phyloP scores from a whole-genome alignment of 2,329 filamentous ascomycete genomes.

The Aspergillus caelatus region DNA sequence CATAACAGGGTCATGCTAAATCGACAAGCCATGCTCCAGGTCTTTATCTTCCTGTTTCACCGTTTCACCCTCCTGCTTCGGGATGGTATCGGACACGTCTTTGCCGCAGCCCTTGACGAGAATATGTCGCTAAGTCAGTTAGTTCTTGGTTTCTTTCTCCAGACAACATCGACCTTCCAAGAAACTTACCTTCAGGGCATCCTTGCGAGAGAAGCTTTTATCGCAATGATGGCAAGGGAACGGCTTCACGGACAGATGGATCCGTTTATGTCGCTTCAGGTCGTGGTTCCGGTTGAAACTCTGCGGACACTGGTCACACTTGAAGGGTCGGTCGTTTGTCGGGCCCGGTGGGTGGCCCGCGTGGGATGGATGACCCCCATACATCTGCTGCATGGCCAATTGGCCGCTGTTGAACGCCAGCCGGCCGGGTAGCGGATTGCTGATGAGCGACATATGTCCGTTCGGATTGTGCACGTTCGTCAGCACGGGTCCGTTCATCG shows the following conservation, averaged over 20 bases:
- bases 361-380: constrained; percentile 56
- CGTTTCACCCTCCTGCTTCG: constrained; percentile 6
- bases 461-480: constrained; percentile 77
- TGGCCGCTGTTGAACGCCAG: constrained; percentile 63
- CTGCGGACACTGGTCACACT: constrained; percentile 88
- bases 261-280: constrained; percentile 91
- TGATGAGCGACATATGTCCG: constrained; percentile 71
- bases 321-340: constrained; percentile 83
- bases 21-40: constrained; percentile 9
- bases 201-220: constrained; percentile 95
- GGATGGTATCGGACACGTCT: constrained; percentile 22
- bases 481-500: constrained; percentile 70
- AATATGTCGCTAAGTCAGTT: constrained; percentile 59
- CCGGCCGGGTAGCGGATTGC: constrained; percentile 59
- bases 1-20: neutral
- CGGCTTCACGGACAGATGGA: constrained; percentile 93
- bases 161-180: neutral
- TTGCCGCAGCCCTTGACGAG: constrained; percentile 70
- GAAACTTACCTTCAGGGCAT: constrained; percentile 85
- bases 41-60: constrained; percentile 25
- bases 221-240: constrained; percentile 90
- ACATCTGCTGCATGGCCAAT: constrained; percentile 63
- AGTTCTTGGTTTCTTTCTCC: neutral
- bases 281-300: constrained; percentile 97
- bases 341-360: constrained; percentile 56